Percentiles rank a stretch among this genome's conserved stretches.
phyloP scores from a whole-genome alignment of 2,329 filamentous ascomycete genomes.

The Nectriaceae sp. region DNA sequence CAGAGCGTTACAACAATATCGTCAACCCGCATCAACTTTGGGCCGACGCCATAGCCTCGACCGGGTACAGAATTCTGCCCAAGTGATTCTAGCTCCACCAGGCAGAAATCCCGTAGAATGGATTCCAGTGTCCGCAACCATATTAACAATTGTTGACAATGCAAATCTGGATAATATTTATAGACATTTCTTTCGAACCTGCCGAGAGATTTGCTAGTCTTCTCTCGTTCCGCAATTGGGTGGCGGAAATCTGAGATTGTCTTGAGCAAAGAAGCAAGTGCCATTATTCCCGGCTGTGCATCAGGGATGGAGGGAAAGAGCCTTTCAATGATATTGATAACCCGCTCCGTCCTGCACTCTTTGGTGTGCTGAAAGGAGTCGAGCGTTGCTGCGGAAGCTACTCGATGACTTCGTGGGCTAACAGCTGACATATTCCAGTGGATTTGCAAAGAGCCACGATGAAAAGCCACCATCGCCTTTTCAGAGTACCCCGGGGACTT shows the following conservation, averaged over 20 bases:
- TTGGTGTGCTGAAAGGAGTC: background rate
- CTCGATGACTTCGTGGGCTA: conserved; percentile 1
- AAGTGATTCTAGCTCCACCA: background rate
- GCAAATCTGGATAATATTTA: background rate
- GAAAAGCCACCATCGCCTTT: background rate
- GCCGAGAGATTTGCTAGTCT: background rate
- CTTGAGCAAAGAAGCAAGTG: background rate
- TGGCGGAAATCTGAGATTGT: conserved; percentile 1
- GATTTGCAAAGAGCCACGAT: background rate
- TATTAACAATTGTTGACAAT: background rate
- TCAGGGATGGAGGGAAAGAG: background rate
- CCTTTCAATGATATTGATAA: background rate
- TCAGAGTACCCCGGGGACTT: conserved; percentile 1
- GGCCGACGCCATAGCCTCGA: background rate
- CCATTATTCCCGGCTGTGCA: background rate
- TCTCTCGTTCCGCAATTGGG: background rate
- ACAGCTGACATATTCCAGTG: conserved; percentile 1
- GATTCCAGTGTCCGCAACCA: background rate
- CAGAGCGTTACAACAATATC: conserved; percentile 2
- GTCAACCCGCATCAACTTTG: background rate
- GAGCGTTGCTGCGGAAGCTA: conserved; percentile 2
- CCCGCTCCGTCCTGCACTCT: background rate
- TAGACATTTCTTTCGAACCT: background rate
- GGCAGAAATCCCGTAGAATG: conserved; percentile 3
- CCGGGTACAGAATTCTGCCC: background rate